Conservation (phyloP, 2,329 filamentous ascomycete species). For the Ophiostoma novo-ulmi region DNA sequence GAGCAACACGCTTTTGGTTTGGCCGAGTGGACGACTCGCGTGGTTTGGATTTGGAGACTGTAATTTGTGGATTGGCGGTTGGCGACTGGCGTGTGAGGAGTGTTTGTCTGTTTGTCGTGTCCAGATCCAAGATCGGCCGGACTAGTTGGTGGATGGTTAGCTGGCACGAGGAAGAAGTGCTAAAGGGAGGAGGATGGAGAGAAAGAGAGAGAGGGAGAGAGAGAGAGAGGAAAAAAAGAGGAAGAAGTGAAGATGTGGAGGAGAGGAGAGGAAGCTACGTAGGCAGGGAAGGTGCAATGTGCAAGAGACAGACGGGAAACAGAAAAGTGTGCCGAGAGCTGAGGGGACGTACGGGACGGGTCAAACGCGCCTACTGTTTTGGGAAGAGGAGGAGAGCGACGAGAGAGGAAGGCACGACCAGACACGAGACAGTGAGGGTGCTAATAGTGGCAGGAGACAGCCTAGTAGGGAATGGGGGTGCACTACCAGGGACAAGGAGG, state of each 20-base stretch:
- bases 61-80: constrained; percentile 13
- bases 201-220: neutral
- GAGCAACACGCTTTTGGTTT: constrained; percentile 9
- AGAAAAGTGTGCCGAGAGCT: neutral
- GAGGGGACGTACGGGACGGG: constrained; percentile 9
- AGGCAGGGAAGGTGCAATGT: constrained; percentile 3
- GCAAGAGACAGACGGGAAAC: constrained; percentile 2
- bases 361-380: constrained; percentile 14
- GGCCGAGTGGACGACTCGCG: neutral
- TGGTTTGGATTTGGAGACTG: constrained; percentile 9
- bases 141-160: neutral
- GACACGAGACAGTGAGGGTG: neutral
- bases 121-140: constrained; percentile 20
- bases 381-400: constrained; percentile 12
- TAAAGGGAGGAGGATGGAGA: neutral
- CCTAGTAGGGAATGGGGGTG: neutral
- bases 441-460: neutral
- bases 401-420: constrained; percentile 1
- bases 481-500: neutral
- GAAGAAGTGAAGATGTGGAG: neutral
- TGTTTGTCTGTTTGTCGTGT: constrained; percentile 1
- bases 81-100: neutral
- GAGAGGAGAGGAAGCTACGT: neutral
- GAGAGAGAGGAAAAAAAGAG: neutral
- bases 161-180: constrained; percentile 9